Evolutionary conservation across 345 rosid genomes (phyloP), one percentile per base, ranked within the genome.

Genomic region (Salix udensis): DNA sequence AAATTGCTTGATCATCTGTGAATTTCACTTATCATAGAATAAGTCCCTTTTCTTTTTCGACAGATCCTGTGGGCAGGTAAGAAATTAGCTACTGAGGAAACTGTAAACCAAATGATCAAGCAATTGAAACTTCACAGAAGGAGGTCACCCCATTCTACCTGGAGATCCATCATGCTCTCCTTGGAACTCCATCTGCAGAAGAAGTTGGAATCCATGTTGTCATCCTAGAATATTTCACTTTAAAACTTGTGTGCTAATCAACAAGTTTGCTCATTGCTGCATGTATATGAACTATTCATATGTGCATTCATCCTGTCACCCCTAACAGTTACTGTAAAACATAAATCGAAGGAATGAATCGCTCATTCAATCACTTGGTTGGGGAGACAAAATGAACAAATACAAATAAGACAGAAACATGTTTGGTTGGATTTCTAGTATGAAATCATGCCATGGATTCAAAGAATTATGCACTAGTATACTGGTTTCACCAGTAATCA

Each of bases 401-500:
- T 11, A 40, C 46, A 40, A 40, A 40, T 9, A 40, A 40, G 13
- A 40, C 14, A 40, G 3, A 11, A 40, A 40, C 46, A 2, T 40
- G 13, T 40, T 40, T 40, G 13, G 28, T 26, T 14, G 18, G 15
- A 14, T 46, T 40, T 46, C 18, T 46, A 46, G 18, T 46, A 46
- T 14, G 50, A 46, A 40, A 46, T 46, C 18, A 46, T 46, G 50
- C 1, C 5, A 46, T 46, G 50, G 50, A 12, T 28, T 70, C 40
- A 70, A 71, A 52, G 12, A 28, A 70, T 71, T 50, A 50, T 50
- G 16, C 6, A 65, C 53, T 60, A 13, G 42, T 23, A 24, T 12
- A 39, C 19, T 55, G 5, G 26, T 18, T 76, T 77, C 48, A 71
- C 80, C 76, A 77, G 24, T 71, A 72, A 77, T 77, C 80, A 19